These are phyloP conservation scores for Phoma herbarum DNA, from an alignment of 2,329 filamentous ascomycete genomes.

Conservation along the genomic window DNA sequence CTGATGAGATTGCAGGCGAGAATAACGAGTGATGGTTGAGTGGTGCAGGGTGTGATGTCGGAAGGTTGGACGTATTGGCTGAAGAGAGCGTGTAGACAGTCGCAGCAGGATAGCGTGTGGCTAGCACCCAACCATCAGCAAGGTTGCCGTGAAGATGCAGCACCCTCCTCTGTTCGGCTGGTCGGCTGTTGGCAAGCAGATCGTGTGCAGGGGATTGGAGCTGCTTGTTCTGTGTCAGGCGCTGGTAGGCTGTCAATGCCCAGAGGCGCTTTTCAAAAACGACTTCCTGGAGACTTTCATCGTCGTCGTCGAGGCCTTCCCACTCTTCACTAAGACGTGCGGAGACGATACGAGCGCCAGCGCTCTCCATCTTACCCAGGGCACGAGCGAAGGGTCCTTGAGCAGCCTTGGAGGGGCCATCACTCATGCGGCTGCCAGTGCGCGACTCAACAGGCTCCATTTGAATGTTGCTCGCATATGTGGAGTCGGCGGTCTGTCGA, in stretches of 20 bases:
- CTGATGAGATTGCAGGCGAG: slow-evolving; percentile 31
- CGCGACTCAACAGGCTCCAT: slow-evolving; percentile 35
- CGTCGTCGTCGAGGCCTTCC: slow-evolving; percentile 37
- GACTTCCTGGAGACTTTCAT: slow-evolving; percentile 38
- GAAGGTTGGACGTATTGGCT: slow-evolving; percentile 27
- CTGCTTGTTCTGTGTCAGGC: slow-evolving; percentile 40
- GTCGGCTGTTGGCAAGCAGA: slow-evolving; percentile 31
- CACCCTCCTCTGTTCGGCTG: slow-evolving; percentile 34
- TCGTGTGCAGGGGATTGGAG: slow-evolving; percentile 40
- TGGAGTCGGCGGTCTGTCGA: slow-evolving; percentile 17
- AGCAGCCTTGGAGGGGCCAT: slow-evolving; percentile 28
- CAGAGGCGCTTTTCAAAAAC: slow-evolving; percentile 42
- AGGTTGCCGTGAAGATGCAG: slow-evolving; percentile 39
- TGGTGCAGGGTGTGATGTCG: slow-evolving; percentile 37
- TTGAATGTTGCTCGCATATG: slow-evolving; percentile 26
- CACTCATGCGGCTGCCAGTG: slow-evolving; percentile 32
- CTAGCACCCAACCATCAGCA: slow-evolving; percentile 41
- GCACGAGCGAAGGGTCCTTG: slow-evolving; percentile 36
- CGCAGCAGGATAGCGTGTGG: slow-evolving; percentile 35
- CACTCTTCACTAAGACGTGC: slow-evolving; percentile 39
- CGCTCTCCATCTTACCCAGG: slow-evolving; percentile 38
- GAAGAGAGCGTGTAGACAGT: slow-evolving; percentile 40
- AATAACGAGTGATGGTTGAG: slow-evolving; percentile 42
- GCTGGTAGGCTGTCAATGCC: slow-evolving; percentile 39
- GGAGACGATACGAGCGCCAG: slow-evolving; percentile 37